A percentile compares a stretch with the other conserved stretches of the same genome.
Conservation (phyloP, 768 basidiomycete genomes). For the Lactarius hengduanensis region DNA sequence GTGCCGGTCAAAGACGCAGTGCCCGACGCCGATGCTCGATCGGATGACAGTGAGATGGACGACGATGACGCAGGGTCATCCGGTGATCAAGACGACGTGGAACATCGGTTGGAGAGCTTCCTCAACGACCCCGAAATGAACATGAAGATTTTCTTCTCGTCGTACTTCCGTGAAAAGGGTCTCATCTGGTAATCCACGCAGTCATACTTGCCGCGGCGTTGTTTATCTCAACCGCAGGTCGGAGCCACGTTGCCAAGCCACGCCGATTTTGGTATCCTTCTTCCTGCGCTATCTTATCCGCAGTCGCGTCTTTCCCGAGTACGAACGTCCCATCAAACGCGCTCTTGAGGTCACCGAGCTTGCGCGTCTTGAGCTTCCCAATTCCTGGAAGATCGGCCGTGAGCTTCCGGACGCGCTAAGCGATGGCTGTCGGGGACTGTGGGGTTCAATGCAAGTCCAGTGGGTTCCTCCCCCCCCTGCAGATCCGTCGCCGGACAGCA, state of each 20-base stretch:
- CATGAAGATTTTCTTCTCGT: slow-evolving; percentile 67
- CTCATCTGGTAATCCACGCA: slow-evolving; percentile 54
- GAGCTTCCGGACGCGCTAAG: slow-evolving; percentile 51
- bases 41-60: slow-evolving; percentile 29
- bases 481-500: slow-evolving; percentile 15
- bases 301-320: slow-evolving; percentile 47
- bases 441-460: slow-evolving; percentile 38
- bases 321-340: slow-evolving; percentile 46
- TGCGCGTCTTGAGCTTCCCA: slow-evolving; percentile 51
- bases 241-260: slow-evolving; percentile 47
- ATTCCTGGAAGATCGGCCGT: slow-evolving; percentile 47
- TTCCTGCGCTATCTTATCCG: slow-evolving; percentile 63
- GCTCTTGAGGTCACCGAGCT: slow-evolving; percentile 45
- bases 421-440: slow-evolving; percentile 47
- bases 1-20: slow-evolving; percentile 10
- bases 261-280: slow-evolving; percentile 56
- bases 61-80: slow-evolving; percentile 38
- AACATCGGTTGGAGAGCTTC: slow-evolving; percentile 45
- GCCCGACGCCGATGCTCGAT: slow-evolving; percentile 28
- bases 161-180: slow-evolving; percentile 64
- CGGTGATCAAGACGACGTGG: slow-evolving; percentile 26
- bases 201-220: slow-evolving; percentile 22
- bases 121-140: slow-evolving; percentile 58
- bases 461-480: slow-evolving; percentile 1
- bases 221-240: slow-evolving; percentile 36